These are phyloP conservation scores for Suhomyces choctaworum DNA, from an alignment of 1,139 yeast species.

Conservation along the genomic window DNA sequence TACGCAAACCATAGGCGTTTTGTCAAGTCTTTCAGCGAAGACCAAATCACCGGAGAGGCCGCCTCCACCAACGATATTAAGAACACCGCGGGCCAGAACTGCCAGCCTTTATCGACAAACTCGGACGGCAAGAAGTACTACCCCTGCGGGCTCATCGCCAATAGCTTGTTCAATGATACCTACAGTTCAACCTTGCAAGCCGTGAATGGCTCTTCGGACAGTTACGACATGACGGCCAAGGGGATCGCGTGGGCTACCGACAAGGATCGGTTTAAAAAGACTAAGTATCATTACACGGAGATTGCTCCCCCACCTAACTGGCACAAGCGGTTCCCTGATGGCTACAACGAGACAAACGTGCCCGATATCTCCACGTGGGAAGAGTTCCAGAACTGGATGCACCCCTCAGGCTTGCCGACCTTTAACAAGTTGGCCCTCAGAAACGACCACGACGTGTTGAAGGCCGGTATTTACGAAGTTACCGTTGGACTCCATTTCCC, in stretches of 20 bases:
- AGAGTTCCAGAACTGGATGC: constrained; percentile 97
- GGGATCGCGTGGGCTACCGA: constrained; percentile 91
- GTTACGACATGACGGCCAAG: constrained; percentile 61
- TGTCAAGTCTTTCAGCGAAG: constrained; percentile 88
- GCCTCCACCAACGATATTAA: constrained; percentile 59
- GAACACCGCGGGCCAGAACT: constrained; percentile 75
- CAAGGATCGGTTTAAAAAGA: constrained; percentile 73
- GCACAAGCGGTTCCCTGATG: constrained; percentile 81
- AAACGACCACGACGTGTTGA: constrained; percentile 65
- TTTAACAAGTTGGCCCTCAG: constrained; percentile 81
- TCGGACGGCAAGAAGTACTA: constrained; percentile 62
- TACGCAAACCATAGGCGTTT: constrained; percentile 93
- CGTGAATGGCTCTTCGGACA: constrained; percentile 46
- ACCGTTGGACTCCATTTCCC: constrained; percentile 86
- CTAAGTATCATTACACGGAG: constrained; percentile 65
- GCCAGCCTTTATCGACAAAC: constrained; percentile 74
- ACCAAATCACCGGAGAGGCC: constrained; percentile 77
- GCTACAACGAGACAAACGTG: constrained; percentile 78
- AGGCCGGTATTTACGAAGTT: constrained; percentile 69
- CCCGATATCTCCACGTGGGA: constrained; percentile 80
- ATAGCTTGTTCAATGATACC: constrained; percentile 89
- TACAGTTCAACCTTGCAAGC: constrained; percentile 52
- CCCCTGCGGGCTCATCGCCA: constrained; percentile 96
- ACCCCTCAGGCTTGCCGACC: constrained; percentile 84
- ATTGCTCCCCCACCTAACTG: constrained; percentile 97